Conservation (phyloP, 2,329 filamentous ascomycete species). For the Stagonosporopsis rhizophila region DNA sequence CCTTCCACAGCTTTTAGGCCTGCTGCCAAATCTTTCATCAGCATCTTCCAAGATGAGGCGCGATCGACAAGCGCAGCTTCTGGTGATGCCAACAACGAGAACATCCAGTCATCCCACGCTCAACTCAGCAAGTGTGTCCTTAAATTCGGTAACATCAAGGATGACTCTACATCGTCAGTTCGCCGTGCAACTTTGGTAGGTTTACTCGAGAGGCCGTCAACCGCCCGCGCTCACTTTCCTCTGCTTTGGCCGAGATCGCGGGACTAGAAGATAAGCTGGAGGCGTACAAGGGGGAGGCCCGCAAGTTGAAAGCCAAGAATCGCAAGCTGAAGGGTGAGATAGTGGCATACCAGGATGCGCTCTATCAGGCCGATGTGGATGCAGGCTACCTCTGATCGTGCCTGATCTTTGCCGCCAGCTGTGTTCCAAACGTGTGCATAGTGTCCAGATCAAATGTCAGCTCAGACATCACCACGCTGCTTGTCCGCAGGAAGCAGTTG, state of each 20-base stretch:
- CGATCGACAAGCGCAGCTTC: background rate
- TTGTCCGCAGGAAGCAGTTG: background rate
- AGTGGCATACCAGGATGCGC: constrained; percentile 12
- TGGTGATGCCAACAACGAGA: constrained; percentile 2
- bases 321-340: constrained; percentile 8
- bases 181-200: background rate
- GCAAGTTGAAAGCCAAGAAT: constrained; percentile 2
- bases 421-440: constrained; percentile 1
- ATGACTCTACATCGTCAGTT: background rate
- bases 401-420: background rate
- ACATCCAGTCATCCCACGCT: background rate
- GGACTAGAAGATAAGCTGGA: constrained; percentile 5
- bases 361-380: constrained; percentile 8
- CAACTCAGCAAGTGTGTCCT: background rate
- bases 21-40: background rate
- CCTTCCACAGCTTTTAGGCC: background rate
- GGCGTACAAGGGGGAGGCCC: background rate
- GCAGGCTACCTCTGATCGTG: background rate
- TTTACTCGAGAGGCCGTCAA: background rate
- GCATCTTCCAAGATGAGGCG: constrained; percentile 4
- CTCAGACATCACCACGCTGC: background rate
- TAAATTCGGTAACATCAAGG: background rate
- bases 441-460: background rate
- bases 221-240: constrained; percentile 2
- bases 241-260: constrained; percentile 3